Base-by-base conservation (phyloP, 2,329 filamentous ascomycete species). In the Exophiala mesophila region DNA sequence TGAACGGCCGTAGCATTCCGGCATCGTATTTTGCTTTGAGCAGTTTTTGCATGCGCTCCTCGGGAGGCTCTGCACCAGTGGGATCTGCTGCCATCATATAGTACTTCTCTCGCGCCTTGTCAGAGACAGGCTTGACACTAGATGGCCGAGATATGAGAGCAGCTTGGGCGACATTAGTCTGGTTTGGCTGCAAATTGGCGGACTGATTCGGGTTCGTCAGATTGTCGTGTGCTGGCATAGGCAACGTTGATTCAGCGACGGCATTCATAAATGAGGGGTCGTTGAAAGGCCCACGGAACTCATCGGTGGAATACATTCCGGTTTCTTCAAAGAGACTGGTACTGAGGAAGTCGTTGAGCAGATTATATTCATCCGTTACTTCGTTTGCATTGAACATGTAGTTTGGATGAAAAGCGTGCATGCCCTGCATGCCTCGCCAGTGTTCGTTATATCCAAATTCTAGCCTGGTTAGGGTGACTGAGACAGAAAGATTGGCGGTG, bases 81-180 rank as follows among this genome's bases (percentile, higher is more conserved):
- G 92, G 92, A 63, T 98, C 92, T 36, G 92, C 92, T 10, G 92
- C 92, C 53, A 94, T 94, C 66, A 97, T 83, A 67, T 96, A 97
- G 67, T 96, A 98, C 38, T 73, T 79, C 62, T 97, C 90, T 55
- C 86, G 65, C 15, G 69, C 78, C 57, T 80, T 80, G 57, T 92
- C 85, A 20, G 53, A 54, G 42, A 77, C 72, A 3, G 79, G 79
- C 37, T 81, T 73, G 9, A 73, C 71, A 50, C 79, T 82, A 28
- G 70, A 66, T 2, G 82, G 76, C 36, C 80, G 73, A 24, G 80
- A 75, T 41, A 83, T 78, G 18, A 76, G 64, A 53, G 75, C 78
- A 12, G 66, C 70, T 24, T 63, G 62, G 3, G 57, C 35, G 13
- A 57, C 55, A 18, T 59, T 56, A 30, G 47, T 62, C 55, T 33